Evolutionary conservation across 345 rosid genomes (phyloP).

Genomic region (Populus ilicifolia): DNA sequence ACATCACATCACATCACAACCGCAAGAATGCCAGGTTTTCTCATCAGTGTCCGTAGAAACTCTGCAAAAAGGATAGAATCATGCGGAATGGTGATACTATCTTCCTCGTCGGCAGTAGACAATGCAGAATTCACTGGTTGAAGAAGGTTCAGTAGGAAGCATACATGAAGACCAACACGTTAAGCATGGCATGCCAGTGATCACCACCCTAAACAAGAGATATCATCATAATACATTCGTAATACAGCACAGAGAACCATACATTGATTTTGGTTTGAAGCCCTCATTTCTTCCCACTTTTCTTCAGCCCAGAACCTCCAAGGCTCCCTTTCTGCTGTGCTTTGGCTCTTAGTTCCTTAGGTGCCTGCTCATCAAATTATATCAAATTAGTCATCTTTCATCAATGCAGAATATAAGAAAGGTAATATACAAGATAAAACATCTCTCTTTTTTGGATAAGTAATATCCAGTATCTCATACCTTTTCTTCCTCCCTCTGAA

Average conservation of each 20-base stretch:
- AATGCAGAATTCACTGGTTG: neutral
- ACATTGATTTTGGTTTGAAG: neutral
- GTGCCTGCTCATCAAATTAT: conserved; percentile 44
- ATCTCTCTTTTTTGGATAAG: neutral
- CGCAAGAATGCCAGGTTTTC: no score
- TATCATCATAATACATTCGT: neutral
- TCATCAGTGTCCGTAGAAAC: no score
- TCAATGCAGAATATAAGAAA: neutral
- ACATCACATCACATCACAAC: no score
- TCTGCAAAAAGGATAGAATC: no score
- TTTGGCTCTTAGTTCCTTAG: conserved; percentile 80
- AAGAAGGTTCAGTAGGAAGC: neutral
- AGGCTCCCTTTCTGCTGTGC: conserved; percentile 71
- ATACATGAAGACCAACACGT: neutral
- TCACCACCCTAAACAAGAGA: neutral
- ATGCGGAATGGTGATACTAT: no score
- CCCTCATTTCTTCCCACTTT: conserved; percentile 86
- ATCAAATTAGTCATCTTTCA: neutral
- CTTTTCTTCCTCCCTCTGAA: conserved; percentile 80
- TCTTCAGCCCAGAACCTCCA: conserved; percentile 91
- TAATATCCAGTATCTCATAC: conserved; percentile 12
- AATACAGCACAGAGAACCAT: neutral
- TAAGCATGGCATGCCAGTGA: neutral
- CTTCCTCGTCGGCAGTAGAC: no score
- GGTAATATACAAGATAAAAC: neutral